Evolutionary conservation across 139 green algal species (phyloP).

Genomic region (Chara braunii): DNA sequence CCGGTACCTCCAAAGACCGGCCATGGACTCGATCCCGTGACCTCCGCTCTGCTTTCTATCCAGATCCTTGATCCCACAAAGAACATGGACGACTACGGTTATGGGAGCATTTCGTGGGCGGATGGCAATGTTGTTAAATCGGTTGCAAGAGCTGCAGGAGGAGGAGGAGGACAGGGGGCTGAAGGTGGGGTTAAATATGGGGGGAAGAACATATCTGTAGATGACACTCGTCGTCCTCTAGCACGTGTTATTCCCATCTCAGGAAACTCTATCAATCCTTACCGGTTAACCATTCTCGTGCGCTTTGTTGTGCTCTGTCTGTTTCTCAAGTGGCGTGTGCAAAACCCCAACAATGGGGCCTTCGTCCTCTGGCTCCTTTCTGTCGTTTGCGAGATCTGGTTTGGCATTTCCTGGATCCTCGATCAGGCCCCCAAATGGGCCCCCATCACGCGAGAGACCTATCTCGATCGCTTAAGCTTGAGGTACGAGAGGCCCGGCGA

Average conservation of each 20-base stretch:
- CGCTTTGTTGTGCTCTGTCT: conserved; percentile 2
- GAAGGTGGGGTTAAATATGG: too few species aligned
- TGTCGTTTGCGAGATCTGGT: conserved; percentile 36
- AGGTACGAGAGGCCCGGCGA: too few species aligned
- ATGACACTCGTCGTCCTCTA: conserved; percentile 16
- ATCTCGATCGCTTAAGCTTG: conserved; percentile 1
- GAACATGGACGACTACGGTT: conserved; percentile 30
- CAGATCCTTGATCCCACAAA: conserved; percentile 23
- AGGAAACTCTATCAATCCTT: conserved; percentile 30
- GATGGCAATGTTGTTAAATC: too few species aligned
- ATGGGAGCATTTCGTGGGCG: conserved; percentile 38
- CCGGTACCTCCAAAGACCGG: too few species aligned
- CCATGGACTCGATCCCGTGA: too few species aligned
- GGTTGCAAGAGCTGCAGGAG: too few species aligned
- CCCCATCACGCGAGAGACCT: conserved; percentile 22
- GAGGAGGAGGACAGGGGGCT: neutral
- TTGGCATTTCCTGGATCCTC: conserved; percentile 28
- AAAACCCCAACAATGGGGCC: conserved; percentile 18
- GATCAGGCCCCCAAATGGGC: conserved; percentile 27
- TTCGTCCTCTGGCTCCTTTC: conserved; percentile 24
- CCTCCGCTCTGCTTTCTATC: too few species aligned
- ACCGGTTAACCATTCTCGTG: conserved; percentile 18
- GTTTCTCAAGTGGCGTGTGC: conserved; percentile 21
- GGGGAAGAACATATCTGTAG: too few species aligned
- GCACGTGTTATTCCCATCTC: conserved; percentile 6